Evolutionary conservation across 2,329 filamentous ascomycete genomes (phyloP).

Genomic region (Pseudocercospora fijiensis): DNA sequence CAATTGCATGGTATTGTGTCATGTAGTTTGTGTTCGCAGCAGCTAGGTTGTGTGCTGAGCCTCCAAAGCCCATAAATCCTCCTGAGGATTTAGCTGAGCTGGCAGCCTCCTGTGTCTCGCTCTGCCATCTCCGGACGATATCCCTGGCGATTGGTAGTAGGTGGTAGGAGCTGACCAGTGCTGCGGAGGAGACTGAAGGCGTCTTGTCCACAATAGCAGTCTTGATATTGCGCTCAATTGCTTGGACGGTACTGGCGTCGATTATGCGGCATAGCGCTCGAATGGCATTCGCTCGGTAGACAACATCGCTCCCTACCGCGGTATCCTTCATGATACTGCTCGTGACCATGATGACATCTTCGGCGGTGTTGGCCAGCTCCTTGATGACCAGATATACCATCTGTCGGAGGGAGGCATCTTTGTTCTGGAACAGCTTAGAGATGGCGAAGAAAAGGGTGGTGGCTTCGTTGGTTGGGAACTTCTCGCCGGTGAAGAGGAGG

Average conservation of each 20-base stretch:
- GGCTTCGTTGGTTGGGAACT: conserved; percentile 94
- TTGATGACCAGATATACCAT: conserved; percentile 99
- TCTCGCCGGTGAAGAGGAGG: conserved; percentile 93
- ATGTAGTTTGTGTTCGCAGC: conserved; percentile 86
- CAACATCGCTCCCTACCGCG: conserved; percentile 86
- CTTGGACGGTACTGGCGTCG: conserved; percentile 92
- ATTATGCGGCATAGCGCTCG: conserved; percentile 94
- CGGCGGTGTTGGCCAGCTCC: conserved; percentile 89
- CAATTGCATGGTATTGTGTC: conserved; percentile 98
- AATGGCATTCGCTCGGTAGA: conserved; percentile 95
- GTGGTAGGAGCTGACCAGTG: conserved; percentile 95
- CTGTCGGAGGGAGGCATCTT: conserved; percentile 94
- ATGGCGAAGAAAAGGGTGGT: conserved; percentile 98
- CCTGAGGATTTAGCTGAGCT: conserved; percentile 86
- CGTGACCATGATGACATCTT: conserved; percentile 99
- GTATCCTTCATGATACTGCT: conserved; percentile 99
- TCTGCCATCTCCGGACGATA: conserved; percentile 96
- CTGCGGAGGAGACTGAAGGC: conserved; percentile 92
- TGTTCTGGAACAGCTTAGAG: conserved; percentile 99
- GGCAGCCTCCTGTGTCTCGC: conserved; percentile 95
- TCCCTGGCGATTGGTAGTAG: conserved; percentile 93
- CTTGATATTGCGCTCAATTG: conserved; percentile 97
- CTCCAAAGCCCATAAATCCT: conserved; percentile 89
- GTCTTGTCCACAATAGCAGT: conserved; percentile 99
- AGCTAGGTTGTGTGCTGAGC: conserved; percentile 68